phyloP scores from a whole-genome alignment of 371 early-diverging fungal species.

The Batkoa obscura region DNA sequence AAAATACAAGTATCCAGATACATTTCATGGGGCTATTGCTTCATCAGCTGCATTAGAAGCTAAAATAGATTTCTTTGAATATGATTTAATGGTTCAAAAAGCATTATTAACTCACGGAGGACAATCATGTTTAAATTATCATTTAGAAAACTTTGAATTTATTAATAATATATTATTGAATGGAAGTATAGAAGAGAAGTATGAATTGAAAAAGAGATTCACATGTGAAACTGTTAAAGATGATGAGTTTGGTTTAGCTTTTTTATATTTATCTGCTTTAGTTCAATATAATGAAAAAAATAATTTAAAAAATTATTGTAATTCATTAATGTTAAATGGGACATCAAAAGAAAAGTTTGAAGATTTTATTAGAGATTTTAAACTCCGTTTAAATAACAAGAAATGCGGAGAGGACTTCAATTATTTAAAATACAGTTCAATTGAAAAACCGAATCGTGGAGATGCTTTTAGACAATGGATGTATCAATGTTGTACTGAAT shows the following conservation, averaged over 20 bases:
- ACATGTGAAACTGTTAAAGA: neutral
- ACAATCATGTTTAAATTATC: neutral
- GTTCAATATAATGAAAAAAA: conserved; percentile 4
- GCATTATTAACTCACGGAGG: neutral
- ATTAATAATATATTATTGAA: neutral
- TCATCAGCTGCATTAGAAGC: conserved; percentile 47
- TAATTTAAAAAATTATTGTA: neutral
- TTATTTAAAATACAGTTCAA: neutral
- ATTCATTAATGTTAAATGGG: neutral
- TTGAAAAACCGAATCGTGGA: neutral
- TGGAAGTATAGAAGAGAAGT: neutral
- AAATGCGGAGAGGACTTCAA: neutral
- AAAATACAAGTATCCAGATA: conserved; percentile 34
- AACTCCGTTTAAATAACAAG: neutral
- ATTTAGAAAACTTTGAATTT: neutral
- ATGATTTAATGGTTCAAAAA: conserved; percentile 12
- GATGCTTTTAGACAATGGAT: neutral
- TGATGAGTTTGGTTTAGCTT: neutral
- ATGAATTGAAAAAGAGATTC: neutral
- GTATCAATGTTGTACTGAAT: conserved; percentile 38
- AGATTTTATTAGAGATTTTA: neutral
- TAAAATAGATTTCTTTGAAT: conserved; percentile 34
- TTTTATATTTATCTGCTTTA: neutral
- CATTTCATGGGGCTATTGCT: conserved; percentile 44
- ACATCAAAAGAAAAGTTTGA: neutral